Evolutionary conservation across 345 rosid genomes (phyloP).

Genomic region (Brassica napus): Da-Ae NC_063446.1:14458001-14458500

Average conservation of each 20-base stretch:
- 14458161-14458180: conserved; percentile 53
- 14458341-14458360: conserved; percentile 30
- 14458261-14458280: no score
- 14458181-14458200: conserved; percentile 53
- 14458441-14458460: neutral
- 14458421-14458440: conserved; percentile 16
- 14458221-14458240: conserved; percentile 21
- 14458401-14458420: neutral
- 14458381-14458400: neutral
- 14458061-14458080: conserved; percentile 68
- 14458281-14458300: neutral
- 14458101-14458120: conserved; percentile 72
- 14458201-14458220: conserved; percentile 47
- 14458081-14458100: conserved; percentile 60
- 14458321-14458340: conserved; percentile 34
- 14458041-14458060: conserved; percentile 69
- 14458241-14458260: neutral
- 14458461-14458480: neutral
- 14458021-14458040: conserved; percentile 52
- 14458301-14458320: conserved; percentile 1
- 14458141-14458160: conserved; percentile 57
- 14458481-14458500: conserved; percentile 21
- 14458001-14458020: conserved; percentile 9
- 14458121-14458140: conserved; percentile 61
- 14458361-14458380: conserved; percentile 33